A percentile compares a stretch with the other conserved stretches of the same genome.
Evolutionary conservation across 176 grass and related monocot species (phyloP).

Genomic region (Zoysia japonica): DNA sequence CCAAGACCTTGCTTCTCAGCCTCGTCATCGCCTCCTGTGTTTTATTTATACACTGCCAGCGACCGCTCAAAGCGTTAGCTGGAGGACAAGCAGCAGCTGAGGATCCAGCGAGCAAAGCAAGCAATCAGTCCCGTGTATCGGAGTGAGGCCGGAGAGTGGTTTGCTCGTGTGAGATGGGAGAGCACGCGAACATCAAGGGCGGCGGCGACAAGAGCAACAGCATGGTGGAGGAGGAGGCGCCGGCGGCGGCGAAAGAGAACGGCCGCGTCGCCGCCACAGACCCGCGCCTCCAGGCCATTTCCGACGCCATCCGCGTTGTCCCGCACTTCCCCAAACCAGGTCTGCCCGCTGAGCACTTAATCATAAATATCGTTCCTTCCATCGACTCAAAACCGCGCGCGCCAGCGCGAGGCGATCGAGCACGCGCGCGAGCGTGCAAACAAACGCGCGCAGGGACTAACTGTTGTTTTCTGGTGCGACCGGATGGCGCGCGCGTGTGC

Average conservation of each 20-base stretch:
- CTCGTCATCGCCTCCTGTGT: not conserved
- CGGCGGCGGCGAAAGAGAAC: conserved; percentile 30
- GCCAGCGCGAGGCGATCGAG: not conserved
- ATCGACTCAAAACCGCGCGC: not conserved
- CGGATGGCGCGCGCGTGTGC: not conserved
- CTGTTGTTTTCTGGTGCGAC: not conserved
- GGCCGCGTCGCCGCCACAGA: conserved; percentile 36
- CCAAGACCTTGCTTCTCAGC: not conserved
- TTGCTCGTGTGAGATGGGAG: conserved; percentile 29
- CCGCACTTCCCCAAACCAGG: conserved; percentile 96
- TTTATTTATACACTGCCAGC: conserved; percentile 48
- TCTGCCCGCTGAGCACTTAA: not conserved
- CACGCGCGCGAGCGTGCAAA: not conserved
- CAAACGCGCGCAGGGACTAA: not conserved
- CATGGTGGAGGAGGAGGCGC: conserved; percentile 7
- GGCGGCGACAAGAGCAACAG: not conserved
- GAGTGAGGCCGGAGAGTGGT: not conserved
- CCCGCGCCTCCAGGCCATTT: conserved; percentile 78
- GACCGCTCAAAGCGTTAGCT: conserved; percentile 34
- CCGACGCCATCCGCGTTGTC: conserved; percentile 84
- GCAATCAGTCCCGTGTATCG: not conserved
- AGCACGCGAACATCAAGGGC: conserved; percentile 35
- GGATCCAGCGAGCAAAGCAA: not conserved
- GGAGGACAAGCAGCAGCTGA: not conserved
- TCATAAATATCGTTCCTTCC: not conserved